Percentiles rank a stretch among this genome's conserved stretches.
phyloP scores from a whole-genome alignment of 257 asterid species.

The Henckelia pumila region DNA sequence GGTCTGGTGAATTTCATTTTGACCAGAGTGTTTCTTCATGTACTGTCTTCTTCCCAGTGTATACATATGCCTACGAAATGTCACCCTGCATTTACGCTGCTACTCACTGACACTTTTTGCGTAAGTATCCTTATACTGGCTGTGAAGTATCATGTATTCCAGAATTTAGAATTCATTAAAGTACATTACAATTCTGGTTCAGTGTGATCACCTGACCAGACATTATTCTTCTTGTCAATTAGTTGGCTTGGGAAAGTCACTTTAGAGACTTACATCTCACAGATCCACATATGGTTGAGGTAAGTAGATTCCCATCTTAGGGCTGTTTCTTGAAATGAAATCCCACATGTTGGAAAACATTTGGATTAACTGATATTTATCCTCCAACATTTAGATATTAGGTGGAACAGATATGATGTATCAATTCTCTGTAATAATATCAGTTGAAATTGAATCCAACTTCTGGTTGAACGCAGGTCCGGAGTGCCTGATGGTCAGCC shows the following conservation, averaged over 20 bases:
- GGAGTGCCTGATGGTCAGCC: slow-evolving; percentile 90
- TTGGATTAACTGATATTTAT: no score
- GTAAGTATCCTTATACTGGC: slow-evolving; percentile 45
- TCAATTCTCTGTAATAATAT: not conserved
- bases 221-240: slow-evolving; percentile 19
- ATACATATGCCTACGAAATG: slow-evolving; percentile 71
- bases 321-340: slow-evolving; percentile 5
- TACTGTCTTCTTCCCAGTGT: slow-evolving; percentile 50
- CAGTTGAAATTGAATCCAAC: not conserved
- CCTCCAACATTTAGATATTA: not conserved
- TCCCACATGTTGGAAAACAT: not conserved
- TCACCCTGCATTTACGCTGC: slow-evolving; percentile 81
- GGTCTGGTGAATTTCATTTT: slow-evolving; percentile 9
- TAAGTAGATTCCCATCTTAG: slow-evolving; percentile 20
- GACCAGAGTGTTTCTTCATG: slow-evolving; percentile 13
- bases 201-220: slow-evolving; percentile 9
- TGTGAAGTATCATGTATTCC: not conserved
- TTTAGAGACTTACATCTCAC: slow-evolving; percentile 85
- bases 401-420: not conserved
- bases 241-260: slow-evolving; percentile 98
- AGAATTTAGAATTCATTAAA: slow-evolving; percentile 8
- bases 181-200: slow-evolving; percentile 14
- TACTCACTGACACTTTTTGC: slow-evolving; percentile 82
- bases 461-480: slow-evolving; percentile 55
- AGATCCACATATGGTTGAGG: slow-evolving; percentile 94